These are phyloP conservation scores for Taxillus chinensis DNA, from an alignment of 164 flowering plant genomes.

Conservation along the genomic window DNA sequence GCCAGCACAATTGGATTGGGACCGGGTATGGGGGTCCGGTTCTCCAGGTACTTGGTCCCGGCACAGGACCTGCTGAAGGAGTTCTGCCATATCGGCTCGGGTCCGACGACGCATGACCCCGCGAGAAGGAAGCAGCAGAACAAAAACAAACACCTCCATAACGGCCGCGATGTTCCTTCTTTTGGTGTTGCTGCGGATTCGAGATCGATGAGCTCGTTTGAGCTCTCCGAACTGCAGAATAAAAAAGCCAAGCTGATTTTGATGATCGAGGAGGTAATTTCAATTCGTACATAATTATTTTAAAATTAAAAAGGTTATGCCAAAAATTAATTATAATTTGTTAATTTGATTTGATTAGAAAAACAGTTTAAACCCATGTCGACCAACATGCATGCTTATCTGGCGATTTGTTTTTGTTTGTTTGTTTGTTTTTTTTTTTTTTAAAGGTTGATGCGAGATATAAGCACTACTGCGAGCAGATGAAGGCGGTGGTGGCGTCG, in stretches of 20 bases:
- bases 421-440: too few species aligned
- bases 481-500: constrained; percentile 68
- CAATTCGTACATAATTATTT: neutral
- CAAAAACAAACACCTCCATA: too few species aligned
- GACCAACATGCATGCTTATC: neutral
- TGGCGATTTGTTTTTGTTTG: neutral
- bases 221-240: constrained; percentile 68
- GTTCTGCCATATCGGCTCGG: constrained; percentile 33
- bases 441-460: constrained; percentile 82
- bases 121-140: too few species aligned
- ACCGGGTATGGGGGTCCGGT: constrained; percentile 29
- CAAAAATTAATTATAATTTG: too few species aligned
- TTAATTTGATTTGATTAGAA: too few species aligned
- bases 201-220: constrained; percentile 39
- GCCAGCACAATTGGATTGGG: constrained; percentile 9
- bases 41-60: constrained; percentile 68
- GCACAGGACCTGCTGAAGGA: constrained; percentile 78
- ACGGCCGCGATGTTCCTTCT: too few species aligned
- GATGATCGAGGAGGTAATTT: constrained; percentile 78
- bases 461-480: constrained; percentile 80
- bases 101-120: too few species aligned
- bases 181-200: neutral
- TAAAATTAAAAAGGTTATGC: too few species aligned
- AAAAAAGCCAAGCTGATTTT: constrained; percentile 70
- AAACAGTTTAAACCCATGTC: neutral